Evolutionary conservation across 768 basidiomycete genomes (phyloP).

Genomic region (Tulasnella sp.): DNA sequence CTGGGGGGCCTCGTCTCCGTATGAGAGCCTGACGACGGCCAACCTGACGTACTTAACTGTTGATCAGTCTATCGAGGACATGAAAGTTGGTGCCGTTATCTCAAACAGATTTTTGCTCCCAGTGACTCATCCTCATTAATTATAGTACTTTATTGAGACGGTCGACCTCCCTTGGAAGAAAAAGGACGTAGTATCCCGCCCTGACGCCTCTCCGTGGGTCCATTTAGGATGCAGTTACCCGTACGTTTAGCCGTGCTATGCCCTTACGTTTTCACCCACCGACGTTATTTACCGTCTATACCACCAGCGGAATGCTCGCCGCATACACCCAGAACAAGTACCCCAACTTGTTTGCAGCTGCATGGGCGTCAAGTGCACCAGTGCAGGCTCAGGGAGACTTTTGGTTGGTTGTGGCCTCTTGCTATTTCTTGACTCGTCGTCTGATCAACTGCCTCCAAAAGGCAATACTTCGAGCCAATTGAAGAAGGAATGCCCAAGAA

Average conservation of each 20-base stretch:
- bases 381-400: constrained; percentile 33
- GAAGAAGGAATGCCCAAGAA: constrained; percentile 31
- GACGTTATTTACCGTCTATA: neutral
- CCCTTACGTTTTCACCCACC: neutral
- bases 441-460: neutral
- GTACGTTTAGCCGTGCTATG: neutral
- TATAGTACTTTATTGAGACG: constrained; percentile 33
- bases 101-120: too few relatives aligned
- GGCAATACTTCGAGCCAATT: neutral
- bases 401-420: neutral
- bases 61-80: constrained; percentile 23
- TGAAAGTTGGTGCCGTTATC: neutral
- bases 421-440: neutral
- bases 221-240: constrained; percentile 30
- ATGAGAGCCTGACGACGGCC: neutral
- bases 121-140: too few relatives aligned
- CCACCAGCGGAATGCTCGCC: constrained; percentile 19
- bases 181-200: neutral
- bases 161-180: constrained; percentile 29
- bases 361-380: constrained; percentile 32
- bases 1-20: constrained; percentile 28
- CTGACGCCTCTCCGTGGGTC: constrained; percentile 18
- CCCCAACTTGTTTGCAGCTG: constrained; percentile 29
- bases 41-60: constrained; percentile 21
- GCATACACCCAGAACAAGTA: constrained; percentile 31